phyloP scores from a whole-genome alignment of 352 stramenopile species.

The Discostella stelligera region DNA sequence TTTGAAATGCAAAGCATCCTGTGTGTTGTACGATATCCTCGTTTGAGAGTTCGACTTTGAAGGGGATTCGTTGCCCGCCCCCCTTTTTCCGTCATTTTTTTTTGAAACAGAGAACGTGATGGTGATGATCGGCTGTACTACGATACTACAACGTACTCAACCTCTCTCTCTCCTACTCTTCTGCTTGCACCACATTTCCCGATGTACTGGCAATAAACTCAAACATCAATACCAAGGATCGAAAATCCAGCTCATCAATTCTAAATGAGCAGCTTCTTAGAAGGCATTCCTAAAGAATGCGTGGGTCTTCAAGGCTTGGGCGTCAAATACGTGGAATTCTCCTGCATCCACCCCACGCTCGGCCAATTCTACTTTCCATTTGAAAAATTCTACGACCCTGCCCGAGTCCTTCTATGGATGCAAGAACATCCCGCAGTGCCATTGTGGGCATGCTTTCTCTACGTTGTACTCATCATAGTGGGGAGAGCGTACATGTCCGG shows the following conservation, averaged over 20 bases:
- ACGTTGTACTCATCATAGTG: conserved; percentile 59
- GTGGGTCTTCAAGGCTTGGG: conserved; percentile 49
- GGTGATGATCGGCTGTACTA: too few relatives aligned
- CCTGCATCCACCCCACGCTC: conserved; percentile 43
- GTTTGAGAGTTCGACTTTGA: too few relatives aligned
- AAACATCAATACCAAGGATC: neutral
- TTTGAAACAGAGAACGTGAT: too few relatives aligned
- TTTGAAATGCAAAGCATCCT: neutral
- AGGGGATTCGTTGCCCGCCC: neutral
- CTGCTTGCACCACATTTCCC: neutral
- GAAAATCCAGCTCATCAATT: neutral
- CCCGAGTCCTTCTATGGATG: conserved; percentile 58
- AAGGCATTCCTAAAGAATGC: conserved; percentile 36
- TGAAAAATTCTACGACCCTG: conserved; percentile 71
- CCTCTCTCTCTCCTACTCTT: too few relatives aligned
- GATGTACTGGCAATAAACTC: neutral
- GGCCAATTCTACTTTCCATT: conserved; percentile 45
- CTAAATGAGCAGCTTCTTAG: conserved; percentile 26
- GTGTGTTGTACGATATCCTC: too few relatives aligned
- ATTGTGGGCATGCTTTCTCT: conserved; percentile 58
- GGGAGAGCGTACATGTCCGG: conserved; percentile 61
- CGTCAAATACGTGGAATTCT: conserved; percentile 54
- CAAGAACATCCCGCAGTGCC: conserved; percentile 63
- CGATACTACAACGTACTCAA: too few relatives aligned
- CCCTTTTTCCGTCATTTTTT: neutral